Evolutionary conservation across 371 early-diverging fungal species (phyloP).

Genomic region (Syncephalastrum monosporum): DNA sequence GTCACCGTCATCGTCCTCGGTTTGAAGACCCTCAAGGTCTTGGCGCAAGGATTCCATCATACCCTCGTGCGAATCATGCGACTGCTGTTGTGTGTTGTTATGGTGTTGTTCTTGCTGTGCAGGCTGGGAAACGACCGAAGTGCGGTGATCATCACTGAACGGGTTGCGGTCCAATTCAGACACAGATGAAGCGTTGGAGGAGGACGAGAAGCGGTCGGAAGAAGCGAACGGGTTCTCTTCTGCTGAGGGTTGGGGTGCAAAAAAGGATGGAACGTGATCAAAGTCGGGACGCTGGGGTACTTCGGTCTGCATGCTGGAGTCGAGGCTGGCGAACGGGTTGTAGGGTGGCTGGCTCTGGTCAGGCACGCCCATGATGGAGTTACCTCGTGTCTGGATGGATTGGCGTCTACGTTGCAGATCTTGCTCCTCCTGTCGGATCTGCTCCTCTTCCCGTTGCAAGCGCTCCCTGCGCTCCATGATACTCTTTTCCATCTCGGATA

Average conservation of each 20-base stretch:
- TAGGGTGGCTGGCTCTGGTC: slow-evolving; percentile 4
- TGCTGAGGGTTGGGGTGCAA: no score
- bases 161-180: no score
- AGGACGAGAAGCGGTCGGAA: slow-evolving; percentile 1
- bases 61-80: no score
- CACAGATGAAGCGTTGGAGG: not conserved
- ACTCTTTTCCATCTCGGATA: slow-evolving; percentile 20
- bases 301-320: not conserved
- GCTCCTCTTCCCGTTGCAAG: slow-evolving; percentile 21
- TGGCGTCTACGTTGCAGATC: slow-evolving; percentile 19
- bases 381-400: slow-evolving; percentile 16
- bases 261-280: no score
- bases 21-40: no score
- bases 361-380: slow-evolving; percentile 14
- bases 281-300: not conserved
- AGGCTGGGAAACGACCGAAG: slow-evolving; percentile 90
- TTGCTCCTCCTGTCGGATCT: slow-evolving; percentile 24
- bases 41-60: no score
- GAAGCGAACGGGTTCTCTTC: no score
- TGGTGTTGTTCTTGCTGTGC: slow-evolving; percentile 63
- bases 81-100: no score
- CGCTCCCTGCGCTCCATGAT: slow-evolving; percentile 20
- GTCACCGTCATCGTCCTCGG: no score
- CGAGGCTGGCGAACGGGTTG: slow-evolving; percentile 1
- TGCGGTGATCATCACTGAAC: no score